These are phyloP conservation scores for Rubroboletus satanas DNA, from an alignment of 768 basidiomycete genomes.

Conservation along the genomic window DNA sequence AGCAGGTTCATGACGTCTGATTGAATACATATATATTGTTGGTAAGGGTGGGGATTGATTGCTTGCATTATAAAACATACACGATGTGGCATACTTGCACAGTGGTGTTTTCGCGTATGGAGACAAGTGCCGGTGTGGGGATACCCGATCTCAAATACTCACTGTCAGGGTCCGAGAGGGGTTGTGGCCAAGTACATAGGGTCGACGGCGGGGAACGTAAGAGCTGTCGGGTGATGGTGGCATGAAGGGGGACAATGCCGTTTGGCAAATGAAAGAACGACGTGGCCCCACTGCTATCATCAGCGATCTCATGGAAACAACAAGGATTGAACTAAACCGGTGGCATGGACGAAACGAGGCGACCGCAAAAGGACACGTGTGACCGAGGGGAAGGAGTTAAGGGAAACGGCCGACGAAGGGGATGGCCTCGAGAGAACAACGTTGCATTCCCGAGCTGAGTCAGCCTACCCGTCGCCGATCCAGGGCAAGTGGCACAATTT, in stretches of 20 bases:
- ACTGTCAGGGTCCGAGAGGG: too few relatives aligned
- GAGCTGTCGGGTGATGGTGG: too few relatives aligned
- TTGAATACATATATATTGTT: too few relatives aligned
- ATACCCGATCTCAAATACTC: too few relatives aligned
- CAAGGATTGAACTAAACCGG: background rate
- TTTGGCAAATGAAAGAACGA: background rate
- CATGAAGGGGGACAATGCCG: too few relatives aligned
- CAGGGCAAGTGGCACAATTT: conserved; percentile 2
- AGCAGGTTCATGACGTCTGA: background rate
- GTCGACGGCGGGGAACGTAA: too few relatives aligned
- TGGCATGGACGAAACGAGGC: conserved; percentile 10
- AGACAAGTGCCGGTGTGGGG: too few relatives aligned
- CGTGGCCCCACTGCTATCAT: conserved; percentile 23
- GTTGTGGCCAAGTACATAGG: too few relatives aligned
- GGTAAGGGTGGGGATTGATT: too few relatives aligned
- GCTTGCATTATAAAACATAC: too few relatives aligned
- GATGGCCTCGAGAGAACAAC: conserved; percentile 23
- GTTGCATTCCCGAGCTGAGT: background rate
- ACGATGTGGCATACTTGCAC: too few relatives aligned
- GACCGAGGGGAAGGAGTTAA: conserved; percentile 17
- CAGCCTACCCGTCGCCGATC: background rate
- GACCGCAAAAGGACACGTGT: conserved; percentile 13
- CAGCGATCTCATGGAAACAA: conserved; percentile 12
- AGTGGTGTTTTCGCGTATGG: too few relatives aligned
- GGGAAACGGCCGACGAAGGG: conserved; percentile 5